Percentiles rank a stretch among this genome's conserved stretches.
Evolutionary conservation across 257 asterid species (phyloP).

Genomic region (Solanum boliviense): DNA sequence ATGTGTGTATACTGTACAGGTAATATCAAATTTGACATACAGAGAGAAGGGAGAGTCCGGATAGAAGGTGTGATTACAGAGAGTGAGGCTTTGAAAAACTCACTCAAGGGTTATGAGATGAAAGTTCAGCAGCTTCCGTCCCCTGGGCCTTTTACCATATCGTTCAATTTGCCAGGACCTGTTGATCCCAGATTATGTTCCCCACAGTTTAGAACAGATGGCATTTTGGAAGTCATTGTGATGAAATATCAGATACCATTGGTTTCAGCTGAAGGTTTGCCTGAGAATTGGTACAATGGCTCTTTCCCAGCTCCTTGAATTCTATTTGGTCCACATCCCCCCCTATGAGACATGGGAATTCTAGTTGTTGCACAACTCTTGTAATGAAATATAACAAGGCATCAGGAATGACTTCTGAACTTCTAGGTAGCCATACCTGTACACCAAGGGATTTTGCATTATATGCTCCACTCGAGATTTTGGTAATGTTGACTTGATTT

Average conservation of each 20-base stretch:
- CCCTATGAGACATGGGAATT: background rate
- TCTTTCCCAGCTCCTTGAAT: conserved; percentile 8
- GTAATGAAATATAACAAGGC: background rate
- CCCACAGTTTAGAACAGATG: conserved; percentile 21
- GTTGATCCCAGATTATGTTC: conserved; percentile 29
- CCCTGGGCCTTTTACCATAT: conserved; percentile 34
- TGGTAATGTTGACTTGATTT: background rate
- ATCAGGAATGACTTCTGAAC: background rate
- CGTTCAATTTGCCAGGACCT: conserved; percentile 43
- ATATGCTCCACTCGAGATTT: background rate
- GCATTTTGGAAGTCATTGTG: conserved; percentile 25
- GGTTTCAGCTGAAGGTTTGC: conserved; percentile 21
- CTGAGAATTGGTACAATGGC: conserved; percentile 27
- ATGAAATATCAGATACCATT: conserved; percentile 20
- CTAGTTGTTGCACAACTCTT: background rate
- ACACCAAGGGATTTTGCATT: background rate
- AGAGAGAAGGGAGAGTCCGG: conserved; percentile 26
- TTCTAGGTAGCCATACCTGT: background rate
- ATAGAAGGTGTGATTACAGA: conserved; percentile 29
- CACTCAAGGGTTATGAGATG: conserved; percentile 19
- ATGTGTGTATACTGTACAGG: conserved; percentile 5
- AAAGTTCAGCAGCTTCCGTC: conserved; percentile 34
- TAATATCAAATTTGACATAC: conserved; percentile 19
- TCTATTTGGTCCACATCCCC: background rate
- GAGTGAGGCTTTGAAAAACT: conserved; percentile 11